Percentiles rank a stretch among this genome's conserved stretches.
Conservation (phyloP, 2,329 filamentous ascomycete genomes). For the Pyricularia sp. region DNA sequence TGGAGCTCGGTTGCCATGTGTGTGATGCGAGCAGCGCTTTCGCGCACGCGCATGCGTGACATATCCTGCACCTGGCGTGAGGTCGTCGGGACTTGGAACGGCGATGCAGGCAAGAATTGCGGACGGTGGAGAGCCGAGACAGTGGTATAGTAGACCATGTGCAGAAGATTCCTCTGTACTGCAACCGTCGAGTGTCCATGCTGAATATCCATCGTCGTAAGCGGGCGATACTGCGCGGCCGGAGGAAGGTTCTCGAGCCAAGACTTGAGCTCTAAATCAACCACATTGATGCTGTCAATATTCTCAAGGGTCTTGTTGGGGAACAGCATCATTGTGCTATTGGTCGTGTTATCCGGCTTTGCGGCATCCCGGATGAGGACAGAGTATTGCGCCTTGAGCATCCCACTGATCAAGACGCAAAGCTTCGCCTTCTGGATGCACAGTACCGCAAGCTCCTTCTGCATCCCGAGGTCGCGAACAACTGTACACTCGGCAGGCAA, state of each 20-base stretch:
- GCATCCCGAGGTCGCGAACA: conserved; percentile 61
- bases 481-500: conserved; percentile 63
- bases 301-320: conserved; percentile 81
- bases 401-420: conserved; percentile 80
- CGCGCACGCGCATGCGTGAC: conserved; percentile 72
- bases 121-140: conserved; percentile 85
- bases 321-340: conserved; percentile 77
- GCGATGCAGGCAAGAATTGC: conserved; percentile 72
- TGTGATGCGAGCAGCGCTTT: conserved; percentile 79
- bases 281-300: conserved; percentile 66
- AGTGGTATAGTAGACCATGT: conserved; percentile 91
- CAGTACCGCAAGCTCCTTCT: conserved; percentile 73
- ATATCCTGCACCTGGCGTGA: conserved; percentile 69
- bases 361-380: conserved; percentile 78
- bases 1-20: conserved; percentile 72
- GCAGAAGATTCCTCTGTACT: conserved; percentile 74
- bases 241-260: conserved; percentile 68
- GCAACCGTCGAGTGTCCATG: conserved; percentile 50
- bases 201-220: conserved; percentile 44
- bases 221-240: conserved; percentile 57
- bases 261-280: conserved; percentile 67
- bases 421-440: conserved; percentile 88
- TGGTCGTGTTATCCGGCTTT: conserved; percentile 66
- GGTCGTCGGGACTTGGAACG: conserved; percentile 38
- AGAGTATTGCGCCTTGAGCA: conserved; percentile 86